Conservation (phyloP, 2,329 filamentous ascomycete genomes). For the Akanthomyces uredinophilus region DNA sequence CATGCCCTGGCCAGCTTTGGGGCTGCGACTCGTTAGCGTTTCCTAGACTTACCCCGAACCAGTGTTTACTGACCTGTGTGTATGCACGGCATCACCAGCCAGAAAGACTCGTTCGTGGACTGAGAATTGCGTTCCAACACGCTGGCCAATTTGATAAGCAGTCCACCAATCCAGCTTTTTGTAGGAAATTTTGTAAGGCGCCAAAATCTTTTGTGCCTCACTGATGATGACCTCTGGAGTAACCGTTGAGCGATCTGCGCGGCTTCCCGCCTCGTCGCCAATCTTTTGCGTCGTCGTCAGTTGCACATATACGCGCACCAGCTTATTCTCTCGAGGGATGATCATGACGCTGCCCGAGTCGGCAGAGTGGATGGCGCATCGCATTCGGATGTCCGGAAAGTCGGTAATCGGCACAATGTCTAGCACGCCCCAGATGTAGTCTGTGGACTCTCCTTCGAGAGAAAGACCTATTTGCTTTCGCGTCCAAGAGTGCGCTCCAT, state of each 20-base stretch:
- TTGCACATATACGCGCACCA: conserved; percentile 63
- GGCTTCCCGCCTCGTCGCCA: conserved; percentile 25
- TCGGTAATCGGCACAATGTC: conserved; percentile 40
- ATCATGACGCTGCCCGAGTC: conserved; percentile 56
- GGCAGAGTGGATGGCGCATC: conserved; percentile 54
- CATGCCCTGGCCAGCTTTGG: conserved; percentile 67
- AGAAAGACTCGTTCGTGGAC: conserved; percentile 58
- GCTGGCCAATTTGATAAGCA: conserved; percentile 68
- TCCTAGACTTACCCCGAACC: background rate
- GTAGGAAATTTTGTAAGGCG: conserved; percentile 62
- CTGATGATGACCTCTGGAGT: conserved; percentile 58
- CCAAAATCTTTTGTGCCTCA: conserved; percentile 58
- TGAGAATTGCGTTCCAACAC: conserved; percentile 54
- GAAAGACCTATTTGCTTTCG: conserved; percentile 52
- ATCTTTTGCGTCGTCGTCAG: conserved; percentile 41
- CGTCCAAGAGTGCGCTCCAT: conserved; percentile 64
- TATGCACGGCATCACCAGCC: conserved; percentile 61
- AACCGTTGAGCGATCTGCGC: conserved; percentile 56
- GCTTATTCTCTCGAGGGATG: conserved; percentile 57
- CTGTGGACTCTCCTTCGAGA: conserved; percentile 50
- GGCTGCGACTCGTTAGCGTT: conserved; percentile 23
- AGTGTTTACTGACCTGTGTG: conserved; percentile 27
- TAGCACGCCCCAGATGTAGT: conserved; percentile 48
- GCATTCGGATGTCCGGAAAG: conserved; percentile 55
- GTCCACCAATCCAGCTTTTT: conserved; percentile 60